Evolutionary conservation across 1,139 yeast genomes (phyloP).

Genomic region (Hyphopichia wangnamkhiaoensis): DNA sequence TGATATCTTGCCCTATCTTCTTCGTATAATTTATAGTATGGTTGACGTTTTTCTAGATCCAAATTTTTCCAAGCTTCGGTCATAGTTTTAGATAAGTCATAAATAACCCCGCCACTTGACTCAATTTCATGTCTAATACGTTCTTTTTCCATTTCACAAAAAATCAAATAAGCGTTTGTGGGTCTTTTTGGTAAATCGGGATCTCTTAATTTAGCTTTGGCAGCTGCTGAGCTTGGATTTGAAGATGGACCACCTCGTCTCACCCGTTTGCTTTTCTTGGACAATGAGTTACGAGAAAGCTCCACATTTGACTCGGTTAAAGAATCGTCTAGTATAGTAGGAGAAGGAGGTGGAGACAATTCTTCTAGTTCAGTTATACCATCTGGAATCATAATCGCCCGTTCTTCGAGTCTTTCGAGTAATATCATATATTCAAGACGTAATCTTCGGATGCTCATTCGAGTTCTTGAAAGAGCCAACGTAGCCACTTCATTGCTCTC

Average conservation of each 20-base stretch:
- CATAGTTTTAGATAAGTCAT: conserved; percentile 72
- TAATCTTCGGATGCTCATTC: conserved; percentile 72
- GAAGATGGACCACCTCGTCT: conserved; percentile 14
- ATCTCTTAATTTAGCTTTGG: conserved; percentile 48
- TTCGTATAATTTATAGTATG: conserved; percentile 75
- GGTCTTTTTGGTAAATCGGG: conserved; percentile 88
- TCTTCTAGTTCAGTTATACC: conserved; percentile 35
- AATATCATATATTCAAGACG: conserved; percentile 81
- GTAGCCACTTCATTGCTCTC: conserved; percentile 78
- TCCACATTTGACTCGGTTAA: conserved; percentile 21
- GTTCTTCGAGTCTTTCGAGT: conserved; percentile 74
- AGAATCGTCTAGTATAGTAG: conserved; percentile 37
- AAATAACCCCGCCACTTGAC: conserved; percentile 46
- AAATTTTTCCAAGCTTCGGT: conserved; percentile 87
- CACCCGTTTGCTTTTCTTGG: conserved; percentile 24
- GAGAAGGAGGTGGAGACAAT: conserved; percentile 47
- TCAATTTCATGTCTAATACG: conserved; percentile 56
- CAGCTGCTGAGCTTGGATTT: conserved; percentile 8
- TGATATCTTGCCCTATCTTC: conserved; percentile 78
- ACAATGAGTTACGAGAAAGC: conserved; percentile 21
- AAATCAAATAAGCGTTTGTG: conserved; percentile 83
- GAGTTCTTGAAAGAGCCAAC: conserved; percentile 76
- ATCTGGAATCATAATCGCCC: conserved; percentile 40
- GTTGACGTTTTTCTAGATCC: conserved; percentile 68
- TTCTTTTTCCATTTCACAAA: conserved; percentile 86